These are phyloP conservation scores for Amylostereum areolatum DNA, from an alignment of 1,284 basidiomycete species.

Conservation along the genomic window DNA sequence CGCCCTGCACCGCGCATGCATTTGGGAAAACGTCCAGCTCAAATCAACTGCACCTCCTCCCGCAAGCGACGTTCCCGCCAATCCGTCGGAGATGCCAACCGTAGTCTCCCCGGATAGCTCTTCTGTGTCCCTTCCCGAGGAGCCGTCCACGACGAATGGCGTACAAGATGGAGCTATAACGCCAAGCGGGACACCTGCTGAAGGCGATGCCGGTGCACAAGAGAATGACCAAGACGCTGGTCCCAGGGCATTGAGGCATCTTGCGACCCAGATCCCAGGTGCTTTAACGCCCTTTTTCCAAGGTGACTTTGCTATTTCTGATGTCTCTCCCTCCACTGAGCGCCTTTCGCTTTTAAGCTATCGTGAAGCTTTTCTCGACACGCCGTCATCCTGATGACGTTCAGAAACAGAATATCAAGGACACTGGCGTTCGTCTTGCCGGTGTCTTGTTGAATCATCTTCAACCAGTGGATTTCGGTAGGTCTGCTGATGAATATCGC, in stretches of 20 bases:
- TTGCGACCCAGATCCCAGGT: slow-evolving; percentile 76
- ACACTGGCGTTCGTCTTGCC: slow-evolving; percentile 67
- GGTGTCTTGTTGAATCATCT: slow-evolving; percentile 73
- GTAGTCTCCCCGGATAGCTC: slow-evolving; percentile 29
- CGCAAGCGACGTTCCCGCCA: slow-evolving; percentile 32
- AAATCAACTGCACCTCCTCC: slow-evolving; percentile 51
- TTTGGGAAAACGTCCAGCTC: slow-evolving; percentile 84
- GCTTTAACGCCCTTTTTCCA: slow-evolving; percentile 85
- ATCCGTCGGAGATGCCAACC: slow-evolving; percentile 40
- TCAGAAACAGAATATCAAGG: slow-evolving; percentile 76
- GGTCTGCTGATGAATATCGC: no score
- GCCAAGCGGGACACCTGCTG: slow-evolving; percentile 5
- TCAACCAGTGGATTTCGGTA: slow-evolving; percentile 50
- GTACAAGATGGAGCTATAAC: slow-evolving; percentile 22
- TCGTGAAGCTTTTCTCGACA: slow-evolving; percentile 84
- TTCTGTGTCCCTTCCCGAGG: slow-evolving; percentile 6
- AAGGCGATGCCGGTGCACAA: slow-evolving; percentile 32
- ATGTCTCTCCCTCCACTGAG: not conserved
- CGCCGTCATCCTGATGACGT: slow-evolving; percentile 71
- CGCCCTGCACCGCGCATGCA: slow-evolving; percentile 73
- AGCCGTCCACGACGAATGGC: slow-evolving; percentile 31
- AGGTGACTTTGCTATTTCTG: slow-evolving; percentile 44
- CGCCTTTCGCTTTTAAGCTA: slow-evolving; percentile 48
- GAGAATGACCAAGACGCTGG: slow-evolving; percentile 52
- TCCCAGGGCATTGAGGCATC: slow-evolving; percentile 70